A percentile compares a stretch with the other conserved stretches of the same genome.
These are phyloP conservation scores for Citrus australasica DNA, from an alignment of 345 rosid species.

Conservation along the genomic window DNA sequence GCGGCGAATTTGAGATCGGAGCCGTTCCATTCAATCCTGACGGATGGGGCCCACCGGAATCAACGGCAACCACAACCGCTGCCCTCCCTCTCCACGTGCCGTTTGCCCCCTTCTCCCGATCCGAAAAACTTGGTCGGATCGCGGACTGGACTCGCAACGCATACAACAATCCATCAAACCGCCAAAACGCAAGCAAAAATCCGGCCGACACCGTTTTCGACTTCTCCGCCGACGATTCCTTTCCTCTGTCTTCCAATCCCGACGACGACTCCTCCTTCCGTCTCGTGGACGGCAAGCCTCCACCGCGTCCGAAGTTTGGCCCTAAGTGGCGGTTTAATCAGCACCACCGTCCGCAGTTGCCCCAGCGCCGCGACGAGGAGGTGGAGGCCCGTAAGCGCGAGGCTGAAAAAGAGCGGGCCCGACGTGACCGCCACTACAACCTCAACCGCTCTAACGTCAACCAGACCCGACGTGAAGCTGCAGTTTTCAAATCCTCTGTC, in stretches of 20 bases:
- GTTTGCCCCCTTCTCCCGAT: constrained; percentile 80
- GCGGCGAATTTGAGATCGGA: constrained; percentile 57
- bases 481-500: constrained; percentile 77
- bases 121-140: constrained; percentile 89
- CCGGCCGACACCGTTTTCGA: constrained; percentile 63
- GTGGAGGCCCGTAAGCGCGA: constrained; percentile 86
- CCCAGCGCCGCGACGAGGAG: constrained; percentile 94
- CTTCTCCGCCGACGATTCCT: constrained; percentile 80
- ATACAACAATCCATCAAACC: constrained; percentile 27
- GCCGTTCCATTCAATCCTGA: constrained; percentile 81
- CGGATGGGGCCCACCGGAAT: constrained; percentile 94
- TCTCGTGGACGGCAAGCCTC: constrained; percentile 86
- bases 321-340: constrained; percentile 88
- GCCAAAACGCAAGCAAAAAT: constrained; percentile 29
- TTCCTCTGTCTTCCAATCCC: constrained; percentile 41
- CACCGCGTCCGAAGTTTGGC: constrained; percentile 86
- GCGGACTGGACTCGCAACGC: constrained; percentile 83
- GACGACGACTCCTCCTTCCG: constrained; percentile 86
- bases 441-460: constrained; percentile 62
- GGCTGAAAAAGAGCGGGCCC: constrained; percentile 91
- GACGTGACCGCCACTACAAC: constrained; percentile 79
- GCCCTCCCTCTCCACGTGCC: constrained; percentile 66
- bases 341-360: constrained; percentile 69
- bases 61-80: constrained; percentile 37
- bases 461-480: constrained; percentile 82